Base-by-base conservation (phyloP, 306 rosid genomes). In the Medicago lupulina region DNA sequence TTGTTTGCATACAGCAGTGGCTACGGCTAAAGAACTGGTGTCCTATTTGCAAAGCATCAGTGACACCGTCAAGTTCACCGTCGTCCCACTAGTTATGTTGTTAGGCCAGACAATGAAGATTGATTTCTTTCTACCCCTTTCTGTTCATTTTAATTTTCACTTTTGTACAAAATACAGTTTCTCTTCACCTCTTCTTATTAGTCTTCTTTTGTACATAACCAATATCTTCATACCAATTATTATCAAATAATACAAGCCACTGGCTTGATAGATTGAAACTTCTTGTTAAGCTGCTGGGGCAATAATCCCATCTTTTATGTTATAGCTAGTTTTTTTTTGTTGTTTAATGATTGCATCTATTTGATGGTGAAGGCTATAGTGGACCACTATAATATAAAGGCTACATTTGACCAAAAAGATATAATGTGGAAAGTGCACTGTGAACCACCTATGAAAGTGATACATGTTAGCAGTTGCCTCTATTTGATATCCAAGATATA, bases 1-100 rank as follows among this genome's bases (percentile, higher is more conserved):
- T 34, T 25, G 85, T 4, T 21, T 96, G 99, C 82, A 71, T 92
- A 84, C 92, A 88, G 71, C 94, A 92, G 40, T 96, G 99, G 99
- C 80, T 96, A 73, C 83, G 88, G 81, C 70, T 88, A 31, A 96
- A 96, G 96, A 96, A 90, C 74, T 96, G 99, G 98, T 96, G 99
- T 81, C 99, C 99, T 21, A 85, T 92, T 78, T 96, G 99, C 87
- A 96, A 92, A 88, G 90, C 94, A 34, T 74, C 93, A 1, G 88
- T 78, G 44, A 83, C 83, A 57, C 73, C 70, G 14, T 73, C 89
- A 21, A 77, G 76, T 19, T 60, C 88, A 19, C 64, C 78, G 9
- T 62, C 86, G 21, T 71, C 92, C 69, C 50, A 83, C 62, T 85
- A 77, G 76, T 31, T 80, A 54, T 70, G 70, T 81, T 41, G n/a